Percentiles rank a stretch among this genome's conserved stretches.
Conservation (phyloP, 495 filamentous ascomycete genomes). For the Aspergillus affinis region DNA sequence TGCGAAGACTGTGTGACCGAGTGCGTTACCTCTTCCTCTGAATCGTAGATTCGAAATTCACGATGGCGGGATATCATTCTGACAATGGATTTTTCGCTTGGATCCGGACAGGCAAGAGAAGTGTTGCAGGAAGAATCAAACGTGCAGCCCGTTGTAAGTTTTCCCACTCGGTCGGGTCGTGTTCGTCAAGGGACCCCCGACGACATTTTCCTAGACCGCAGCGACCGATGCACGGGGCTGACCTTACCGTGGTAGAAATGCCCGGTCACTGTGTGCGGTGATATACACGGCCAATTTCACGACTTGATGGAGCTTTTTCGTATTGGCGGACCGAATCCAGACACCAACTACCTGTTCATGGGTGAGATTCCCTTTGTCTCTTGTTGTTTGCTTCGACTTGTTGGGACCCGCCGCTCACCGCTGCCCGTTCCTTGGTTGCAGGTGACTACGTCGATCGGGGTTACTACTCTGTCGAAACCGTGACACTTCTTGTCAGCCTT, state of each 20-base stretch:
- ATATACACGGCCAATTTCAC: conserved; percentile 93
- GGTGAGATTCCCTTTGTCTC: conserved; percentile 45
- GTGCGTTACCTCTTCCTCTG: conserved; percentile 51
- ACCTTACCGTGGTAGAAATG: conserved; percentile 65
- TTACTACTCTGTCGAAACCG: conserved; percentile 96
- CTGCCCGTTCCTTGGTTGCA: conserved; percentile 31
- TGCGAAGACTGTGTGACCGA: conserved; percentile 96
- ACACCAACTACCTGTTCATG: conserved; percentile 97
- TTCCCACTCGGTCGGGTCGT: conserved; percentile 21
- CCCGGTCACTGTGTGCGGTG: conserved; percentile 88
- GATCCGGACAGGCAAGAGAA: conserved; percentile 72
- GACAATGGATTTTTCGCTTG: neutral
- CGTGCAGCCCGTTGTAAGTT: conserved; percentile 94
- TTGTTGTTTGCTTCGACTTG: conserved; percentile 2
- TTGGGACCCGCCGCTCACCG: neutral
- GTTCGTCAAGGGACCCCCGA: neutral
- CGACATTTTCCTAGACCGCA: neutral
- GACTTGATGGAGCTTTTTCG: conserved; percentile 94
- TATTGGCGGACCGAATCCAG: conserved; percentile 86
- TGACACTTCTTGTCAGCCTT: conserved; percentile 88
- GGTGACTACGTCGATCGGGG: conserved; percentile 96
- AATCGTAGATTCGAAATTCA: neutral
- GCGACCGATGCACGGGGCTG: conserved; percentile 25
- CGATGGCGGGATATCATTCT: neutral
- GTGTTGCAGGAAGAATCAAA: conserved; percentile 97